Evolutionary conservation across 371 early-diverging fungal species (phyloP), one percentile per base, ranked within the genome.

Genomic region (Chytridiales sp.): DNA sequence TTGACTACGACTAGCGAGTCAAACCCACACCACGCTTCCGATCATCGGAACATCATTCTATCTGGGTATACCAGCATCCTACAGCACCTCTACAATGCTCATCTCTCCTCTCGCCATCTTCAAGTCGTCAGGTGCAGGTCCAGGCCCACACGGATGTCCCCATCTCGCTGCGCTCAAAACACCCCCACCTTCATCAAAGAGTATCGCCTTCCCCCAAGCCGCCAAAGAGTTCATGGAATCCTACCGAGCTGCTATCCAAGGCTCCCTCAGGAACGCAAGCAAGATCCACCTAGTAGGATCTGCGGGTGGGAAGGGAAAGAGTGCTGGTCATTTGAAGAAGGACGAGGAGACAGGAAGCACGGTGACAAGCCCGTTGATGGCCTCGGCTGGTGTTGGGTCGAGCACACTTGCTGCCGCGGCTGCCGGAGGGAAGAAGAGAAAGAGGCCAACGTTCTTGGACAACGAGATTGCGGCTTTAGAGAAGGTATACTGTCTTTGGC

Each of bases 241-340:
- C 35, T 43, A n/a, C 29, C 62, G 54, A 34, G 78, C 73, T 50
- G 60, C 78, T 42, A 44, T 75, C 31, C 59, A 57, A 34, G 64
- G 63, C 47, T 81, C 70, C 61, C 74, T 74, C 35, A 56, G 65
- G n/a, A 70, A 73, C 32, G 69, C 69, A 13, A 73, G 81, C 35
- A 78, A 79, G 4, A 70, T 69, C 31, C 76, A 66, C 57, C 61
- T 66, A 38, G 63, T 67, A 60, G 68, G 79, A 15, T 48, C 62
- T 31, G 66, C 66, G 9, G 36, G 71, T 4, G 31, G 62, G 19
- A 56, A 47, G 35, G 46, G 35, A 39, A 60, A 56, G 57, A 42
- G 29, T 15, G 41, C 38, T 24, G 31, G 56, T 5, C 50, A 55
- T 41, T 55, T 59, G 21, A 62, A 67, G 26, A 47, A 53, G 56